Conservation (phyloP, 345 rosid genomes). For the Dipteronia sinensis region DNA sequence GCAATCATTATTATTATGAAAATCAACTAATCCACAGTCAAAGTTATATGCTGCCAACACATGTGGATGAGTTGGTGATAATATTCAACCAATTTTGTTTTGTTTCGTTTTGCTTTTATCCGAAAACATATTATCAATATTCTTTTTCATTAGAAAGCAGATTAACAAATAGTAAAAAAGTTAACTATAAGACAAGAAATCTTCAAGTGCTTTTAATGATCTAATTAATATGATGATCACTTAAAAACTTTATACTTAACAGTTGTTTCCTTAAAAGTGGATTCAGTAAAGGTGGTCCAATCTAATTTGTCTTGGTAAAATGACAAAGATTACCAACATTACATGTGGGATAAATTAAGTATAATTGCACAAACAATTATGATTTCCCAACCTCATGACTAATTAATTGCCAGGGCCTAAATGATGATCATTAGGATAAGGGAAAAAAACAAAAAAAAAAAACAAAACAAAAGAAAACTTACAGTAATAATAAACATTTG, state of each 20-base stretch:
- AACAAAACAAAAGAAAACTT: not conserved
- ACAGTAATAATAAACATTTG: not conserved
- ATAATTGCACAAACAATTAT: not conserved
- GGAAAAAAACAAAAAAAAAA: not conserved
- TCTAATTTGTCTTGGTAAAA: not conserved
- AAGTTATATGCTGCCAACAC: too few species aligned
- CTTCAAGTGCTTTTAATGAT: not conserved
- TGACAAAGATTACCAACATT: not conserved
- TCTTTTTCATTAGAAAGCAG: not conserved
- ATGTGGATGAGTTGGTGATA: too few species aligned
- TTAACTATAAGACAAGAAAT: not conserved
- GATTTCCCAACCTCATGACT: not conserved
- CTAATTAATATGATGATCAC: not conserved
- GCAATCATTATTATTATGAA: too few species aligned
- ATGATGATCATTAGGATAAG: not conserved
- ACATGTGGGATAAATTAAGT: slow-evolving; percentile 11
- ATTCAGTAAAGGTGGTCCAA: not conserved
- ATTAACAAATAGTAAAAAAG: not conserved
- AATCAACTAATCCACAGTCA: too few species aligned
- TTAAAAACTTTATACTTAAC: not conserved
- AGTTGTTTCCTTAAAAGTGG: slow-evolving; percentile 14
- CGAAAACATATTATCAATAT: not conserved
- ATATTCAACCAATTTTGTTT: slow-evolving; percentile 1
- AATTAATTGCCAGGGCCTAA: not conserved
- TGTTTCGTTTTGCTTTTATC: too few species aligned